Evolutionary conservation across 306 rosid species (phyloP).

Genomic region (Morella rubra): DNA sequence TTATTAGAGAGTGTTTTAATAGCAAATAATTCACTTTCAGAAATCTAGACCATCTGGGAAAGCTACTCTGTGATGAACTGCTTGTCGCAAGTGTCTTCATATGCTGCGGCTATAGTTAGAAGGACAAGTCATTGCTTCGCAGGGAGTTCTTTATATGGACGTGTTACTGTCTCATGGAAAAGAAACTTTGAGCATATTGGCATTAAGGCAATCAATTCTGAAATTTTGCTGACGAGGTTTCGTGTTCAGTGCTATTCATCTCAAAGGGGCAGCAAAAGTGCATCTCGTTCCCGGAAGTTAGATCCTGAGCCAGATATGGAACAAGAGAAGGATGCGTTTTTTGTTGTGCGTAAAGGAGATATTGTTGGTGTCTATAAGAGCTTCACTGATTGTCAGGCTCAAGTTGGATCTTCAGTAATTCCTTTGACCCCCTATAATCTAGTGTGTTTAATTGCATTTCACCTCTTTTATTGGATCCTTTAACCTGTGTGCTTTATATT

Average conservation of each 20-base stretch:
- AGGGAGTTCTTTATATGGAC: slow-evolving; percentile 26
- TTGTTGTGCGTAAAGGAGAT: slow-evolving; percentile 84
- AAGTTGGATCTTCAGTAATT: slow-evolving; percentile 84
- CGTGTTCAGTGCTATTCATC: slow-evolving; percentile 59
- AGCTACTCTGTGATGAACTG: slow-evolving; percentile 53
- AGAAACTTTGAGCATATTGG: slow-evolving; percentile 7
- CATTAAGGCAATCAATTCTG: slow-evolving; percentile 30
- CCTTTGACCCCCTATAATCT: slow-evolving; percentile 1
- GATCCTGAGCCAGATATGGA: slow-evolving; percentile 47
- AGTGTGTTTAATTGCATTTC: neutral
- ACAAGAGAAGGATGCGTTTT: slow-evolving; percentile 63
- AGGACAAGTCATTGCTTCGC: slow-evolving; percentile 35
- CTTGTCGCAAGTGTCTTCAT: slow-evolving; percentile 51
- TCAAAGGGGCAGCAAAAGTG: slow-evolving; percentile 33
- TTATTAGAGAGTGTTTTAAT: neutral
- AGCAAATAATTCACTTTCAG: neutral
- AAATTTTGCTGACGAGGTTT: slow-evolving; percentile 29
- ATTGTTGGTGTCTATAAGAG: slow-evolving; percentile 68
- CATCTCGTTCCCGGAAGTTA: slow-evolving; percentile 31
- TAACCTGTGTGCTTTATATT: neutral
- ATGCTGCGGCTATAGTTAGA: slow-evolving; percentile 43
- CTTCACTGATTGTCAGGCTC: slow-evolving; percentile 72
- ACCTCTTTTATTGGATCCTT: neutral
- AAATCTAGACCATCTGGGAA: slow-evolving; percentile 15
- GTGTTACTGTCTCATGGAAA: slow-evolving; percentile 33